A percentile compares a stretch with the other conserved stretches of the same genome.
Conservation (phyloP, 2,329 filamentous ascomycete species). For the Cephalotrichum gorgonifer region DNA sequence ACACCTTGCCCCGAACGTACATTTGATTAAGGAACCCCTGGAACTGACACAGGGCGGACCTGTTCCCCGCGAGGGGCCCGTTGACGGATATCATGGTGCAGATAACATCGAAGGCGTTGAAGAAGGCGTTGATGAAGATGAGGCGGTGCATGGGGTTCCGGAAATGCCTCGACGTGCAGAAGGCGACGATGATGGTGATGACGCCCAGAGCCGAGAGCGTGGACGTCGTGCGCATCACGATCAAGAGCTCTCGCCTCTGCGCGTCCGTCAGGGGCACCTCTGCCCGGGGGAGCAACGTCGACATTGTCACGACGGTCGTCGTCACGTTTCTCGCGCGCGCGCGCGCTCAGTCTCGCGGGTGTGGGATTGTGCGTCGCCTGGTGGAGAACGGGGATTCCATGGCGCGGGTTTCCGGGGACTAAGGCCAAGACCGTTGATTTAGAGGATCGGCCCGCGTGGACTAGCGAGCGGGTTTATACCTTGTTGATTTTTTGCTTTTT, state of each 20-base stretch:
- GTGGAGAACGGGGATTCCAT: too few species aligned
- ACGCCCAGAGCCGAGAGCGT: neutral
- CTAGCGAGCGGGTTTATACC: neutral
- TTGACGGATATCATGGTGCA: constrained; percentile 2
- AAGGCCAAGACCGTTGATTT: too few species aligned
- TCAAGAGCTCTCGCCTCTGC: neutral
- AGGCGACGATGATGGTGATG: constrained; percentile 1
- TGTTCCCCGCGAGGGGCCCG: neutral
- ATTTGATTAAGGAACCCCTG: constrained; percentile 3
- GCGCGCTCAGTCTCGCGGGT: neutral
- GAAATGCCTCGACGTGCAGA: constrained; percentile 1
- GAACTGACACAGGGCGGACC: constrained; percentile 1
- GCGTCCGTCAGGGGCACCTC: neutral
- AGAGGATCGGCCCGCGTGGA: neutral
- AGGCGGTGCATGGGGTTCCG: constrained; percentile 4
- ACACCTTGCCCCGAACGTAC: neutral
- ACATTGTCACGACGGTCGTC: too few species aligned
- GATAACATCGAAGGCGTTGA: constrained; percentile 1
- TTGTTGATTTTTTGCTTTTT: neutral
- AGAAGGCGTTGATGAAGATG: constrained; percentile 4
- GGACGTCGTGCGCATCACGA: neutral
- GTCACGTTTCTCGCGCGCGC: neutral
- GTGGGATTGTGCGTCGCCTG: neutral
- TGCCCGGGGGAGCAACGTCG: neutral
- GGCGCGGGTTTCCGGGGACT: too few species aligned